These are phyloP conservation scores for Cystofilobasidium capitatum DNA, from an alignment of 768 basidiomycete genomes.

Conservation along the genomic window DNA sequence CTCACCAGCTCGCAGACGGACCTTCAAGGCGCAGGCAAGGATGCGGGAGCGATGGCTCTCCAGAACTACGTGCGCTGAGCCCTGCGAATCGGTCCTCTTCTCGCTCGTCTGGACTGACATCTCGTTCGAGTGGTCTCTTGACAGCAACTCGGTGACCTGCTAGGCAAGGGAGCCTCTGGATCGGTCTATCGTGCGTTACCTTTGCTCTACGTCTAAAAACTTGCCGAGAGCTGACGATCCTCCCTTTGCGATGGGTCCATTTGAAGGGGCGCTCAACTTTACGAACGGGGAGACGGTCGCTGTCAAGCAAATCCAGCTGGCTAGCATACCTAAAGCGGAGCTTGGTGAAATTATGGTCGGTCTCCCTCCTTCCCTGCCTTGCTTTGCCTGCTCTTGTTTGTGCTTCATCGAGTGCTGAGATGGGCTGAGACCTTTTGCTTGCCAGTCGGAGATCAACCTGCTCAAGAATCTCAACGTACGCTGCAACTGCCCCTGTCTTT, in stretches of 20 bases:
- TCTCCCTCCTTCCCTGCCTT: neutral
- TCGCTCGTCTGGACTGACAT: neutral
- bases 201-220: neutral
- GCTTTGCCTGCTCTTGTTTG: no score
- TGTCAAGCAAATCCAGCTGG: conserved; percentile 92
- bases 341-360: conserved; percentile 92
- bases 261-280: conserved; percentile 62
- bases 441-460: conserved; percentile 89
- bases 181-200: conserved; percentile 77
- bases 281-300: conserved; percentile 97
- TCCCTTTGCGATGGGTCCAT: no score
- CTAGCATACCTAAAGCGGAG: conserved; percentile 85
- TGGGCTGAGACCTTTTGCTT: no score
- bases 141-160: conserved; percentile 88
- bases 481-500: no score
- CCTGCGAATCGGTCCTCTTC: neutral
- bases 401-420: no score
- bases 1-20: neutral
- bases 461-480: conserved; percentile 96
- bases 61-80: conserved; percentile 30
- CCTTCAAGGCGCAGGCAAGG: neutral
- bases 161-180: conserved; percentile 96
- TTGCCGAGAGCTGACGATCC: neutral
- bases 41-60: conserved; percentile 19
- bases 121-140: no score